Evolutionary conservation across 176 grass and related monocot species (phyloP).

Genomic region (Triticum aestivum): DNA sequence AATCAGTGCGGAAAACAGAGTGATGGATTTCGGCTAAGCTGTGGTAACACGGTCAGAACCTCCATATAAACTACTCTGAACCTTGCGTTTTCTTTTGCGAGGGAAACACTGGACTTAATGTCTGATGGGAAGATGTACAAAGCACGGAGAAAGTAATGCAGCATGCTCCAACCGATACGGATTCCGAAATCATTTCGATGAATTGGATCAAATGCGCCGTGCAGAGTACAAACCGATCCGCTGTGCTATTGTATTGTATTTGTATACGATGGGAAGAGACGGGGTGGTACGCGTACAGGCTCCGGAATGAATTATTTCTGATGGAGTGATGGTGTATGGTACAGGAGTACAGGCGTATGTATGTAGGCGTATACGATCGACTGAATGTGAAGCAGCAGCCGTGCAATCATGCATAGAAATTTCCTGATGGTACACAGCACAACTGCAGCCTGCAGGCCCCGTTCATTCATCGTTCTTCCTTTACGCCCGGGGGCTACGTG

Average conservation of each 20-base stretch:
- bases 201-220: neutral
- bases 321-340: neutral
- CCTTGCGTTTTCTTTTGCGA: no score
- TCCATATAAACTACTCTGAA: no score
- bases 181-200: neutral
- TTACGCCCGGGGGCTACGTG: neutral
- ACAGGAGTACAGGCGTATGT: neutral
- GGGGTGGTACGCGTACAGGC: neutral
- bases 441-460: neutral
- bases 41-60: no score
- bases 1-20: no score
- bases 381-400: neutral
- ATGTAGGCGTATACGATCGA: no score
- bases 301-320: neutral
- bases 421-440: neutral
- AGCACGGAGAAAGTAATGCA: neutral
- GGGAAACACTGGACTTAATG: no score
- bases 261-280: neutral
- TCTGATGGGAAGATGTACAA: no score
- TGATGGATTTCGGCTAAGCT: no score
- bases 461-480: neutral
- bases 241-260: no score
- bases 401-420: neutral
- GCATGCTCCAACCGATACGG: neutral
- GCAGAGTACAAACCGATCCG: neutral